These are phyloP conservation scores for Clonostachys chloroleuca DNA, from an alignment of 2,329 filamentous ascomycete species.

Conservation along the genomic window DNA sequence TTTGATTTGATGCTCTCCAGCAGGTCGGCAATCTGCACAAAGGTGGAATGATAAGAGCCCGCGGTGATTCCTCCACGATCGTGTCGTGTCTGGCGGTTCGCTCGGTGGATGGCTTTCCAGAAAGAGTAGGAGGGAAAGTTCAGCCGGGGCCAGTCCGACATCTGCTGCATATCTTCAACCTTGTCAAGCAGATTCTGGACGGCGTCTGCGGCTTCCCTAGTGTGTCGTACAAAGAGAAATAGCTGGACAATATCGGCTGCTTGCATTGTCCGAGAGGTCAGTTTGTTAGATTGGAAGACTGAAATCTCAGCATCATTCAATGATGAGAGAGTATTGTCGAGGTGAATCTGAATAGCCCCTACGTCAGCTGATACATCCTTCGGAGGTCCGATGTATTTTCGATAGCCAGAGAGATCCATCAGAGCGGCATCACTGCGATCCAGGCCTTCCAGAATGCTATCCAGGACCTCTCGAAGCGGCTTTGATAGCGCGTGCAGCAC, in stretches of 20 bases:
- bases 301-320: conserved; percentile 42
- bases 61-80: conserved; percentile 55
- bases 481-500: conserved; percentile 27
- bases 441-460: conserved; percentile 37
- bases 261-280: conserved; percentile 38
- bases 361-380: conserved; percentile 35
- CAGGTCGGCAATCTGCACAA: conserved; percentile 34
- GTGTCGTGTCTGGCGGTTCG: conserved; percentile 53
- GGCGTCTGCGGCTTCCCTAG: conserved; percentile 44
- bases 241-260: conserved; percentile 45
- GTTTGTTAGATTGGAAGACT: conserved; percentile 36
- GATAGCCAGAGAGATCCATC: conserved; percentile 48
- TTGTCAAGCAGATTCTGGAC: conserved; percentile 41
- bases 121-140: conserved; percentile 49
- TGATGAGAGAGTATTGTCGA: conserved; percentile 34
- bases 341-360: conserved; percentile 25
- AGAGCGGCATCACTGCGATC: conserved; percentile 44
- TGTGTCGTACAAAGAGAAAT: conserved; percentile 50
- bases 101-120: conserved; percentile 45
- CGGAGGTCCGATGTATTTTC: conserved; percentile 39
- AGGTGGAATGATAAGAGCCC: conserved; percentile 40
- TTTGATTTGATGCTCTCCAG: conserved; percentile 34
- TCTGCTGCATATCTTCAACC: conserved; percentile 40
- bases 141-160: conserved; percentile 30
- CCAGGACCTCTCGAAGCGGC: conserved; percentile 40